Evolutionary conservation across 805 yeast species (phyloP).

Genomic region (Kodamaea jinghongensis): DNA sequence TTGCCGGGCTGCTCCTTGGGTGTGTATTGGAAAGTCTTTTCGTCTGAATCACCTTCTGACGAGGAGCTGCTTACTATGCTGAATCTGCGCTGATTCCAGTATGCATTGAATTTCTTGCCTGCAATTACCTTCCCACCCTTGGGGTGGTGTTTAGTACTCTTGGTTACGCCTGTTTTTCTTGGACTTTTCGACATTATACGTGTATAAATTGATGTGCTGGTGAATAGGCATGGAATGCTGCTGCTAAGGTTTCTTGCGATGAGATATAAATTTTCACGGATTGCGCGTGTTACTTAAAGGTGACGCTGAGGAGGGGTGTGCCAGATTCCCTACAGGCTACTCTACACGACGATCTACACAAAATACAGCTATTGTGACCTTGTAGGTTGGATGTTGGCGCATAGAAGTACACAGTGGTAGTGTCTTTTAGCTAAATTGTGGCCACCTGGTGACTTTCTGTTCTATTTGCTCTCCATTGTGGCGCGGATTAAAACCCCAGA

Average conservation of each 20-base stretch:
- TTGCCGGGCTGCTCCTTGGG: not conserved
- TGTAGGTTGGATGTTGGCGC: too few species aligned
- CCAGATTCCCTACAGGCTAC: too few species aligned
- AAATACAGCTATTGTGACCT: too few species aligned
- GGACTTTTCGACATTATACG: constrained; percentile 32
- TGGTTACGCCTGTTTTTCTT: constrained; percentile 20
- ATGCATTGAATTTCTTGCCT: constrained; percentile 33
- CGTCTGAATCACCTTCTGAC: constrained; percentile 28
- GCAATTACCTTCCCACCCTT: constrained; percentile 16
- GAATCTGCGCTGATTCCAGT: constrained; percentile 25
- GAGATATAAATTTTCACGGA: not conserved
- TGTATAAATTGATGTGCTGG: constrained; percentile 4
- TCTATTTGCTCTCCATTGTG: too few species aligned
- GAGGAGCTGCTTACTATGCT: constrained; percentile 33
- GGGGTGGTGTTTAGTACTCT: constrained; percentile 11
- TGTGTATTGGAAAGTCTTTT: constrained; percentile 2
- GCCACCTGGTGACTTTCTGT: too few species aligned
- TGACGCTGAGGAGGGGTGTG: too few species aligned
- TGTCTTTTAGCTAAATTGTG: too few species aligned
- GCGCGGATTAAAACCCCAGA: too few species aligned
- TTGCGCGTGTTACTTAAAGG: too few species aligned
- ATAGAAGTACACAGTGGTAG: too few species aligned
- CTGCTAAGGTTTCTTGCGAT: constrained; percentile 2
- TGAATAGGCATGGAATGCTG: constrained; percentile 3
- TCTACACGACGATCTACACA: too few species aligned